Base-by-base conservation (phyloP, 257 asterid species). In the Plantago elongata region DNA sequence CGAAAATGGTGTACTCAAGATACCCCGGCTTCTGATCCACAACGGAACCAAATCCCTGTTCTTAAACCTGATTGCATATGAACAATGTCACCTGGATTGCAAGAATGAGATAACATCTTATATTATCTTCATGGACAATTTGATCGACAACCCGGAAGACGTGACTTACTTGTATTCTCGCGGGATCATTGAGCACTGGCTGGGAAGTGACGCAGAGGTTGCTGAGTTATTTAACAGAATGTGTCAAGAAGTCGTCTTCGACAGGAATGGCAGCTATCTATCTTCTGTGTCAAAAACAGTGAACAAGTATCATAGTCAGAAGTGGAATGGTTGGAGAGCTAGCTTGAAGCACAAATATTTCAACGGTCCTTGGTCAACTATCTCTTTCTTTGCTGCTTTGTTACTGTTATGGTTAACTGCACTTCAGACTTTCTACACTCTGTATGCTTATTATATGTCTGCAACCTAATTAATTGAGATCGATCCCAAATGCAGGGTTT, bases 321-420 rank as follows among this genome's bases (percentile, higher is more conserved):
- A 77, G 75, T 91, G 95, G 98, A 88, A 86, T 63, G 85, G 88
- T 7, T 91, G 98, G 98, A 79, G 90, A 61, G 98, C 97, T 12
- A 78, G 81, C 11, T 70, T 91, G 65, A 64, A 57, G 61, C 90
- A 86, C 60, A 78, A 55, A 56, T 91, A 91, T 63, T 91, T 91
- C 75, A 83, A 80, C 42, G 84, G 72, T 69, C 97, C 97, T 0
- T 87, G 96, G 96, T 72, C 96, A 9, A 75, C 79, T 22, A 74
- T 87, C 62, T 87, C 97, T 0, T 72, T 90, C 58, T 10, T 81
- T 69, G 96, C 96, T 64, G 97, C 94, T 13, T 75, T 85, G 51
- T 38, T 85, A 16, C 69, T 90, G 83, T 5, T 90, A 63, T 16
- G 68, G 6, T 63, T 91, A 40, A 91, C 96, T 0, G 49, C 75